phyloP scores from a whole-genome alignment of 1,139 yeast genomes.

The Taphrina flavorubra region DNA sequence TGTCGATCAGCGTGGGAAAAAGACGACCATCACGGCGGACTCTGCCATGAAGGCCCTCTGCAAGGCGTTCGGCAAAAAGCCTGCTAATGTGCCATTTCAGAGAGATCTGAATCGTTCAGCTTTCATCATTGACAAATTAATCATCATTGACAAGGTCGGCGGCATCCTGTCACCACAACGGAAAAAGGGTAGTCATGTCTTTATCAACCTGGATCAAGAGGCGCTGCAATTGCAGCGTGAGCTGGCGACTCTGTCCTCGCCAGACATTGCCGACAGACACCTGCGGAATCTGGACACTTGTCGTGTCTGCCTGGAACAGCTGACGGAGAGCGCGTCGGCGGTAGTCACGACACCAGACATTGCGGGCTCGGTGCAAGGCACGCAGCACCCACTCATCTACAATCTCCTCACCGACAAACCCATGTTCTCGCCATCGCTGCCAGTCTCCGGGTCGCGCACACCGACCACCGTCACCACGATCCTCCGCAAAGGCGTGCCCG shows the following conservation, averaged over 20 bases:
- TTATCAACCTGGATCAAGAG: slow-evolving; percentile 84
- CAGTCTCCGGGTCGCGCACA: slow-evolving; percentile 63
- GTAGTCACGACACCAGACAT: slow-evolving; percentile 60
- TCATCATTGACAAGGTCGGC: slow-evolving; percentile 78
- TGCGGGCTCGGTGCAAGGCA: slow-evolving; percentile 52
- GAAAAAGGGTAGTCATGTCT: slow-evolving; percentile 76
- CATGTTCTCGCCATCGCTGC: slow-evolving; percentile 88
- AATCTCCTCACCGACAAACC: slow-evolving; percentile 91
- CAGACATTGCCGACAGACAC: slow-evolving; percentile 56
- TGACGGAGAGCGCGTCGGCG: slow-evolving; percentile 60
- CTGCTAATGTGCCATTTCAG: neutral
- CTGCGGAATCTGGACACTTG: slow-evolving; percentile 62
- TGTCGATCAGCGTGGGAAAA: slow-evolving; percentile 53
- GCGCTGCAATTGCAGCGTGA: slow-evolving; percentile 69
- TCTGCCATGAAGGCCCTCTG: slow-evolving; percentile 53
- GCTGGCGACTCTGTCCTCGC: slow-evolving; percentile 54
- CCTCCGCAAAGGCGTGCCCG: slow-evolving; percentile 75
- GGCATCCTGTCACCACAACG: slow-evolving; percentile 91
- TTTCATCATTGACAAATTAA: slow-evolving; percentile 69
- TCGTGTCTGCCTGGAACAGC: slow-evolving; percentile 57
- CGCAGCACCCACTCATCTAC: slow-evolving; percentile 61
- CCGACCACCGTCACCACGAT: slow-evolving; percentile 78
- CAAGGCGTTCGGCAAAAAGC: slow-evolving; percentile 47
- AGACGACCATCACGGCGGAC: slow-evolving; percentile 54
- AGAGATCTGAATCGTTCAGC: slow-evolving; percentile 12